These are phyloP conservation scores for Chiua virens DNA, from an alignment of 768 basidiomycete species.

Conservation along the genomic window DNA sequence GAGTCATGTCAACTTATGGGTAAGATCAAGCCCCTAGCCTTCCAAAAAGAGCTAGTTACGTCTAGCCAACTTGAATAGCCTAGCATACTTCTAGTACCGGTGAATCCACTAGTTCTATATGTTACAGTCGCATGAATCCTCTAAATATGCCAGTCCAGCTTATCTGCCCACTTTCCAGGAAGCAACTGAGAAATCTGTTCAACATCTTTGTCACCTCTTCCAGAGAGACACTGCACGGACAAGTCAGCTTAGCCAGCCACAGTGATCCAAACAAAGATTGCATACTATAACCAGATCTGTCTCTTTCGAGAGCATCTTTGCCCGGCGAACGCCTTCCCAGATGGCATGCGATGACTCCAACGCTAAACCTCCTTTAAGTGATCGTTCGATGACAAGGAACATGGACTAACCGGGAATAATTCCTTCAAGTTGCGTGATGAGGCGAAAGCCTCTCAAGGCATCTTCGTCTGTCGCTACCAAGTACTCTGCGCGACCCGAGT, in stretches of 20 bases:
- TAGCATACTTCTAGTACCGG: too few species aligned
- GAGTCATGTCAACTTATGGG: slow-evolving; percentile 13
- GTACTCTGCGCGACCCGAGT: slow-evolving; percentile 91
- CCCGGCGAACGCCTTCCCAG: slow-evolving; percentile 86
- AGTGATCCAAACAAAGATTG: slow-evolving; percentile 13
- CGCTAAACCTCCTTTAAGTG: slow-evolving; percentile 45
- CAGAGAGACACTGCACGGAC: slow-evolving; percentile 74
- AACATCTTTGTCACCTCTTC: slow-evolving; percentile 97
- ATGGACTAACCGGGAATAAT: slow-evolving; percentile 82
- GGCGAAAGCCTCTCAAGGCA: slow-evolving; percentile 87
- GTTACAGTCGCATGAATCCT: background rate
- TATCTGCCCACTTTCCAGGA: slow-evolving; percentile 92
- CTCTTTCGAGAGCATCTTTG: slow-evolving; percentile 82
- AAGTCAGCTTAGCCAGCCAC: slow-evolving; percentile 9
- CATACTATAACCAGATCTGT: slow-evolving; percentile 88
- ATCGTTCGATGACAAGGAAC: background rate
- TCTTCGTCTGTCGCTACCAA: slow-evolving; percentile 92
- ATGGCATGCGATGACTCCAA: slow-evolving; percentile 95
- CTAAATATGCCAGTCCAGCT: slow-evolving; percentile 82
- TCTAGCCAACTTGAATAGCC: too few species aligned
- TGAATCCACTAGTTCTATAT: too few species aligned
- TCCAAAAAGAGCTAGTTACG: slow-evolving; percentile 15
- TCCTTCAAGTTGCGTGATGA: slow-evolving; percentile 90
- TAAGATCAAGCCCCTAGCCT: slow-evolving; percentile 3
- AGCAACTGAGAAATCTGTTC: slow-evolving; percentile 93